These are phyloP conservation scores for Babesia sp. DNA, from an alignment of 169 alveolate species.

Conservation along the genomic window DNA sequence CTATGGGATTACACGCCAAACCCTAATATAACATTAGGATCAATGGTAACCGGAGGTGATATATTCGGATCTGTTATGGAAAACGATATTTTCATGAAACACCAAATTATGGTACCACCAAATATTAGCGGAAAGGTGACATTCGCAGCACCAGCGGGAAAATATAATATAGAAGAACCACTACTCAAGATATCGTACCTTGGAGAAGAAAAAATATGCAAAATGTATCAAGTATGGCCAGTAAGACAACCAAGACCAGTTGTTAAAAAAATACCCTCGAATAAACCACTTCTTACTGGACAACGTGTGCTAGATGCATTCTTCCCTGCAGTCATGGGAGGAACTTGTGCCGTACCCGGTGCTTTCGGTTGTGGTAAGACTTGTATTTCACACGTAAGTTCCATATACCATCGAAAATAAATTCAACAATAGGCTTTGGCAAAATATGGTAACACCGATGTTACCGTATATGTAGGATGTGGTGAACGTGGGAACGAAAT, in stretches of 20 bases:
- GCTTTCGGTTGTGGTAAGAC: conserved; percentile 99
- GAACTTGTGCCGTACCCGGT: conserved; percentile 99
- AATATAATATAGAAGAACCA: conserved; percentile 86
- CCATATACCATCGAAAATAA: no score
- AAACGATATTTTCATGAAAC: conserved; percentile 92
- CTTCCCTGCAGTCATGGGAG: conserved; percentile 97
- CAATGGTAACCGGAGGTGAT: conserved; percentile 96
- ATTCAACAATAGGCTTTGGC: conserved; percentile 93
- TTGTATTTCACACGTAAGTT: conserved; percentile 88
- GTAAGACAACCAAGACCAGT: conserved; percentile 98
- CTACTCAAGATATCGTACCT: conserved; percentile 86
- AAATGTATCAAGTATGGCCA: conserved; percentile 98
- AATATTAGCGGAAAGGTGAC: conserved; percentile 92
- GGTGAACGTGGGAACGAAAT: conserved; percentile 99
- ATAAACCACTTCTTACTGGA: conserved; percentile 95
- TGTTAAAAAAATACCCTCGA: conserved; percentile 85
- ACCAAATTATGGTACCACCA: conserved; percentile 95
- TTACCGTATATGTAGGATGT: conserved; percentile 98
- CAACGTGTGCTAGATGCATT: conserved; percentile 96
- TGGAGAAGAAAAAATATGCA: conserved; percentile 85
- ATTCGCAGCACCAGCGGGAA: conserved; percentile 93
- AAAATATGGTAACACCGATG: conserved; percentile 95
- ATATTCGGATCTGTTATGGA: conserved; percentile 93
- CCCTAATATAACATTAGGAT: conserved; percentile 87
- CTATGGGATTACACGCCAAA: conserved; percentile 92